phyloP scores from a whole-genome alignment of 768 basidiomycete genomes.

The Tephrocybe sp. region DNA sequence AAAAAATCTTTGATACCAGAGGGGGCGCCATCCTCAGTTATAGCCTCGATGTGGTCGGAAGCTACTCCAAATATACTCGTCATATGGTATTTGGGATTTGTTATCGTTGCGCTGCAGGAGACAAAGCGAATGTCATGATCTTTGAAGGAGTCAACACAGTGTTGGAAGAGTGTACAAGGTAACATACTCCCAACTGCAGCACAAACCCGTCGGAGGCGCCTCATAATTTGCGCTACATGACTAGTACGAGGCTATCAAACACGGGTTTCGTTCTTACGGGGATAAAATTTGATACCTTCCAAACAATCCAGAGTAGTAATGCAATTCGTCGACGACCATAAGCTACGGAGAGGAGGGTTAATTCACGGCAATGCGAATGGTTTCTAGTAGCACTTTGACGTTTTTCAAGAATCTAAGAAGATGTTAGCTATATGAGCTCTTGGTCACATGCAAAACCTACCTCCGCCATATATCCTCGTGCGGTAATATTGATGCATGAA shows the following conservation, averaged over 20 bases:
- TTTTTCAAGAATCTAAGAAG: conserved; percentile 67
- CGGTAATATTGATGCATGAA: conserved; percentile 84
- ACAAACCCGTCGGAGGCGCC: conserved; percentile 75
- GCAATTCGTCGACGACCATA: conserved; percentile 83
- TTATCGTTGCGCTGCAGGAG: conserved; percentile 87
- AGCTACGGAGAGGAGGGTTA: conserved; percentile 34
- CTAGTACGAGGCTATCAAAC: conserved; percentile 32
- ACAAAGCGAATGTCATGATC: conserved; percentile 65
- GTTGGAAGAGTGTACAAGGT: conserved; percentile 12
- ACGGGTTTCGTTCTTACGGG: background rate
- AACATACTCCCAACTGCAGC: conserved; percentile 77
- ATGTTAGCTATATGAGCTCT: conserved; percentile 4
- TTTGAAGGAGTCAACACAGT: no score
- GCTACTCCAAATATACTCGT: conserved; percentile 69
- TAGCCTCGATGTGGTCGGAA: conserved; percentile 57
- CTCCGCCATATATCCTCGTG: conserved; percentile 84
- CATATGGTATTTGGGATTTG: conserved; percentile 78
- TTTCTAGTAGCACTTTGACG: conserved; percentile 43
- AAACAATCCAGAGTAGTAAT: conserved; percentile 80
- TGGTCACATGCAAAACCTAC: conserved; percentile 30
- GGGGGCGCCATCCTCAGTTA: conserved; percentile 83
- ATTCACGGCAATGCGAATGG: background rate
- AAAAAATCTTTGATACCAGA: conserved; percentile 78
- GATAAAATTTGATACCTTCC: conserved; percentile 57
- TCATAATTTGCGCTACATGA: conserved; percentile 78